A percentile compares a stretch with the other conserved stretches of the same genome.
Evolutionary conservation across 257 asterid genomes (phyloP).

Genomic region (Salvia miltiorrhiza): DNA sequence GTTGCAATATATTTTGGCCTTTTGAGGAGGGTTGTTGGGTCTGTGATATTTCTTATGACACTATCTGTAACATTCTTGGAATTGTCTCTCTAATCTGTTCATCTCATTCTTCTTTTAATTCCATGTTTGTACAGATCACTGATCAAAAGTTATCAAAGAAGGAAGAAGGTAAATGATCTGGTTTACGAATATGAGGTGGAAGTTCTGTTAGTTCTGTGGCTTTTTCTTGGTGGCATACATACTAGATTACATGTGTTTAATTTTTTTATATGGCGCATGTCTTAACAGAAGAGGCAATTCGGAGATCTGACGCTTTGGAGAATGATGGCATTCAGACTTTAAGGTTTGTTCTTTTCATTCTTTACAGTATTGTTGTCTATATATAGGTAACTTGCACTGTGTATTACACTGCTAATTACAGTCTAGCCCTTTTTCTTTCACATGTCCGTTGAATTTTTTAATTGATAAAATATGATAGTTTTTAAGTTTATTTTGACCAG

Average conservation of each 20-base stretch:
- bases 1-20: not conserved
- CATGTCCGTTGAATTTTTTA: too few species aligned
- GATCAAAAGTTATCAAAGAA: constrained; percentile 62
- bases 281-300: constrained; percentile 75
- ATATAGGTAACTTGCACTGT: not conserved
- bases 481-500: too few species aligned
- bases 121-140: constrained; percentile 47
- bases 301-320: constrained; percentile 78
- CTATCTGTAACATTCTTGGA: not conserved
- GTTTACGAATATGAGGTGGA: not conserved
- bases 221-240: not conserved
- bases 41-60: constrained; percentile 5
- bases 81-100: not conserved
- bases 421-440: too few species aligned
- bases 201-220: not conserved
- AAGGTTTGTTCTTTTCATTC: constrained; percentile 49
- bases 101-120: constrained; percentile 17
- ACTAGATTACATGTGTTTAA: constrained; percentile 3
- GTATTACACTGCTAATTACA: not conserved
- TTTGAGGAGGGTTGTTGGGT: not conserved
- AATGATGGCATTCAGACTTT: constrained; percentile 57
- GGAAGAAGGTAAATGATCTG: constrained; percentile 68
- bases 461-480: too few species aligned
- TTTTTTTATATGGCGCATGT: constrained; percentile 18
- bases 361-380: constrained; percentile 13